Conservation (phyloP, 352 stramenopile species). For the Phytophthora pseudosyringae region DNA sequence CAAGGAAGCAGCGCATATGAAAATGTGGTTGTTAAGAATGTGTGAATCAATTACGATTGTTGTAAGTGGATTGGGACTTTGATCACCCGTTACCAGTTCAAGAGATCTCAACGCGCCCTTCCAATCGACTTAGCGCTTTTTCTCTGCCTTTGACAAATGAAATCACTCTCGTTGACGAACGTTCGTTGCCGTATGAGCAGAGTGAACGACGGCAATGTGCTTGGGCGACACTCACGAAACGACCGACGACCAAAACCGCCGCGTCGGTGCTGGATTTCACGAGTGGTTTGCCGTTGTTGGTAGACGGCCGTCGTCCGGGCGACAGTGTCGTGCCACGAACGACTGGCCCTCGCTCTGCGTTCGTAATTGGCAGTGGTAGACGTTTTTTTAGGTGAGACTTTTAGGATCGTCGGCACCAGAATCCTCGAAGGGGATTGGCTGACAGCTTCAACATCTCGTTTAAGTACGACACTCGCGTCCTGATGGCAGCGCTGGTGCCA, state of each 20-base stretch:
- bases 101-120: no score
- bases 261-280: background rate
- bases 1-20: background rate
- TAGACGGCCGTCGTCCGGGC: background rate
- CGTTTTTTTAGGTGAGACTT: background rate
- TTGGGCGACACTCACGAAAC: background rate
- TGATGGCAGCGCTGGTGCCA: slow-evolving; percentile 1
- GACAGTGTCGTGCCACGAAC: background rate
- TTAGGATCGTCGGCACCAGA: background rate
- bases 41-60: background rate
- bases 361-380: background rate
- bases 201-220: no score
- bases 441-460: slow-evolving; percentile 15
- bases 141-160: background rate
- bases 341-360: background rate
- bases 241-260: background rate
- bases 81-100: no score
- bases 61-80: no score
- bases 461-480: background rate
- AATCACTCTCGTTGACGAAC: background rate
- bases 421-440: slow-evolving; percentile 9
- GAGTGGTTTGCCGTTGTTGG: background rate
- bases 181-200: background rate
- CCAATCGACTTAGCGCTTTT: no score
- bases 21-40: slow-evolving; percentile 2